Percentiles rank a stretch among this genome's conserved stretches.
These are phyloP conservation scores for Saccharomycopsis fodiens DNA, from an alignment of 805 yeast species.

Conservation along the genomic window DNA sequence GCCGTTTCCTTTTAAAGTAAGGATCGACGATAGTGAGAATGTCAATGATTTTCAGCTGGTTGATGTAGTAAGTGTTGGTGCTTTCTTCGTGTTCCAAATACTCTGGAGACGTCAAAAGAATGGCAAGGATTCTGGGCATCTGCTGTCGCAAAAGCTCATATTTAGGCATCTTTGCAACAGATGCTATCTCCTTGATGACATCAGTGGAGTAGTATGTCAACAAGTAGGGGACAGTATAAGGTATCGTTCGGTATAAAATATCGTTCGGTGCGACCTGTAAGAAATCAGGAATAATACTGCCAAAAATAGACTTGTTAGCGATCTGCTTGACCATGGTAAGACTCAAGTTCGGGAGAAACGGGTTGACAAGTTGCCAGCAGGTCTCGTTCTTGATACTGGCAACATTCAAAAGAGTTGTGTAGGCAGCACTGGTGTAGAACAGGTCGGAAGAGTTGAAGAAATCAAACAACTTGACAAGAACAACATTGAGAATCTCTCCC, in stretches of 20 bases:
- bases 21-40: constrained; percentile 49
- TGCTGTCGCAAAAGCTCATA: constrained; percentile 41
- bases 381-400: constrained; percentile 52
- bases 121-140: constrained; percentile 49
- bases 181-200: constrained; percentile 55
- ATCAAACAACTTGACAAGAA: constrained; percentile 58
- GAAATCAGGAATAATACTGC: constrained; percentile 54
- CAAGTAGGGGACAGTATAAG: constrained; percentile 70
- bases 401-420: constrained; percentile 51
- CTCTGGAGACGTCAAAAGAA: constrained; percentile 38
- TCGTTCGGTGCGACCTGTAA: constrained; percentile 54
- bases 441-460: constrained; percentile 57
- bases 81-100: constrained; percentile 28
- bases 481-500: constrained; percentile 62
- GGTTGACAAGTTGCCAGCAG: constrained; percentile 74
- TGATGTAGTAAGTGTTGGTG: constrained; percentile 25
- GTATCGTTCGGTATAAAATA: constrained; percentile 61
- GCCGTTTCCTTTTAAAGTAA: constrained; percentile 30
- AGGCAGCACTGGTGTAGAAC: constrained; percentile 61
- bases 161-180: constrained; percentile 37
- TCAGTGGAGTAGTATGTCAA: constrained; percentile 59
- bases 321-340: constrained; percentile 51
- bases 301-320: constrained; percentile 41
- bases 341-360: constrained; percentile 69
- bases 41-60: constrained; percentile 42